Evolutionary conservation across 2,329 filamentous ascomycete species (phyloP).

Genomic region (Colletotrichum karsti): DNA sequence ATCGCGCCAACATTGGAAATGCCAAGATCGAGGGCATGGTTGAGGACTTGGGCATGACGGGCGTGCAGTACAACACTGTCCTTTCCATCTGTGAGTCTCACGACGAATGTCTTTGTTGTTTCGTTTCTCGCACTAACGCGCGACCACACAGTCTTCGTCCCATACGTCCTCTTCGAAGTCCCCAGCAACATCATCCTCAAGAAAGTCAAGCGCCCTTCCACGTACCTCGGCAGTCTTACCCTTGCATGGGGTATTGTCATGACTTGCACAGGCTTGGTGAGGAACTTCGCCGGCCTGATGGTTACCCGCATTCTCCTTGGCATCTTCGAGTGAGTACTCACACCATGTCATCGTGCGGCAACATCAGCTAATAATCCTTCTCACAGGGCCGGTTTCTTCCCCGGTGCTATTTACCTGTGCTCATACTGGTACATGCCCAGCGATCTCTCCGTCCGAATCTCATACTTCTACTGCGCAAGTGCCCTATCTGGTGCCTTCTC

Average conservation of each 20-base stretch:
- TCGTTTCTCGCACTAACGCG: background rate
- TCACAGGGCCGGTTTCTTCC: slow-evolving; percentile 59
- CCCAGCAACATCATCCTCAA: slow-evolving; percentile 74
- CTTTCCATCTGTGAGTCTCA: slow-evolving; percentile 68
- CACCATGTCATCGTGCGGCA: fast-evolving
- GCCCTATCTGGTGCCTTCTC: slow-evolving; percentile 74
- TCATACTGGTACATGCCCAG: slow-evolving; percentile 60
- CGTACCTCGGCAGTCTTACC: slow-evolving; percentile 74
- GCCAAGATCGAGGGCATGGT: slow-evolving; percentile 55
- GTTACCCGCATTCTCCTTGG: slow-evolving; percentile 56
- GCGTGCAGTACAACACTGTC: slow-evolving; percentile 60
- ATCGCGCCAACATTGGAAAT: slow-evolving; percentile 59
- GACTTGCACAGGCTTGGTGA: slow-evolving; percentile 35
- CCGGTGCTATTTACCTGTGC: slow-evolving; percentile 58
- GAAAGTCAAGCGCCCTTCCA: slow-evolving; percentile 64
- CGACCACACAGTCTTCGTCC: slow-evolving; percentile 62
- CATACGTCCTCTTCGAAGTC: slow-evolving; percentile 72
- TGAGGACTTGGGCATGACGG: slow-evolving; percentile 57
- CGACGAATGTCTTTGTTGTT: slow-evolving; percentile 50
- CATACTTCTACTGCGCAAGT: slow-evolving; percentile 76
- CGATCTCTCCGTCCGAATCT: slow-evolving; percentile 49
- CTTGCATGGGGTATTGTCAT: slow-evolving; percentile 45
- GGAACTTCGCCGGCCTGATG: slow-evolving; percentile 33
- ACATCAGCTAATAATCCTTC: background rate
- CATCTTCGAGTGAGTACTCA: slow-evolving; percentile 51